Base-by-base conservation (phyloP, 768 basidiomycete species). In the Tulasnella sp. region DNA sequence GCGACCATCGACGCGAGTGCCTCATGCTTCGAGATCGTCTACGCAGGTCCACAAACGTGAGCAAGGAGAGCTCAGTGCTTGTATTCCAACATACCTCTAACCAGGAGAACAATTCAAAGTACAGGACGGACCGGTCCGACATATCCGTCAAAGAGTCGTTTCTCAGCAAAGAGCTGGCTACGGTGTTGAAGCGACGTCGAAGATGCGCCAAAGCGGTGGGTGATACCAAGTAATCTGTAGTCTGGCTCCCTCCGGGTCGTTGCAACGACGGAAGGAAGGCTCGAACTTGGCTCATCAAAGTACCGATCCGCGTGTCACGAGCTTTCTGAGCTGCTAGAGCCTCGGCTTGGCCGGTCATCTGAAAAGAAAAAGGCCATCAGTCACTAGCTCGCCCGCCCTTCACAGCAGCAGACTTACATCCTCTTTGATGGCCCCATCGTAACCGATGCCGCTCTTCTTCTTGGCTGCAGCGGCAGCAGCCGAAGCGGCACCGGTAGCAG, bases 141-240 rank as follows among this genome's bases (percentile, higher is more conserved):
- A 97, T 96, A 77, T 97, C 95, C 59, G 92, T 86, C 63, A 98
- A 82, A 17, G 95, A 96, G 79, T 97, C 95, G 76, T 96, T 96
- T 74, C 92, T 85, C 44, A 97, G 84, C 47, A 97, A 86, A 40
- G 89, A 87, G 74, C 91, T 94, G 76, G 90, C 89, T 71, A 97
- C 86, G 77, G 88, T 88, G 78, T 94, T 95, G 82, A 97, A 97
- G 39, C 95, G 86, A 75, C 95, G 83, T 47, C 95, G 88, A 71
- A 98, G 88, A 80, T 95, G 95, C 11, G 94, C 93, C 41, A 98
- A 83, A 2, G 94, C 87, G 3, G 94, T 95, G 1, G 95, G 95
- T 77, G 94, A 92, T n/a, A 90, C 89, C 77, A 94, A 85, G 77
- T 92, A 95, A 81, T 98, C 95, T 75, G 92, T 94, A 1, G 93